A percentile compares a stretch with the other conserved stretches of the same genome.
These are phyloP conservation scores for Fusarium pseudoanthophilum DNA, from an alignment of 2,329 filamentous ascomycete genomes.

Conservation along the genomic window DNA sequence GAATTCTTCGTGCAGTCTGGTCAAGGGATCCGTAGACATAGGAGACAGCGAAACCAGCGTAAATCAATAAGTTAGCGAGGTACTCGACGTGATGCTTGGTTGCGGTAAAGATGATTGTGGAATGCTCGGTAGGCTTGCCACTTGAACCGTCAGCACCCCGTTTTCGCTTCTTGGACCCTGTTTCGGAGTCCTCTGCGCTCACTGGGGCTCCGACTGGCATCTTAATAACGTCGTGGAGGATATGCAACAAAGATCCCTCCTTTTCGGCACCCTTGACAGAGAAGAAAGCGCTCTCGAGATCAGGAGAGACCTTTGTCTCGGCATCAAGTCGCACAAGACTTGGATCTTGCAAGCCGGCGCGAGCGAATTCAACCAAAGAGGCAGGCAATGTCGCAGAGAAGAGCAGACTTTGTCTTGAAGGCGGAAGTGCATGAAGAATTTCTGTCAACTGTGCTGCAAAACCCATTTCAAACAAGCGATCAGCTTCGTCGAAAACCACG, in stretches of 20 bases:
- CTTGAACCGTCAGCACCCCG: conserved; percentile 63
- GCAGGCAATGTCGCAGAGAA: conserved; percentile 97
- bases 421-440: conserved; percentile 88
- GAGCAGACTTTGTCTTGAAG: conserved; percentile 86
- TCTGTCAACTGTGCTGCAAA: conserved; percentile 94
- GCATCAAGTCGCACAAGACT: conserved; percentile 90
- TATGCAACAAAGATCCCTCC: conserved; percentile 88
- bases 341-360: conserved; percentile 92
- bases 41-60: conserved; percentile 87
- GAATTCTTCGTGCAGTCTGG: conserved; percentile 89
- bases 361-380: conserved; percentile 93
- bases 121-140: conserved; percentile 83
- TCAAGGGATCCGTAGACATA: conserved; percentile 96
- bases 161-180: conserved; percentile 77
- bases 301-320: conserved; percentile 95
- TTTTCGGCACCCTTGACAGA: conserved; percentile 92
- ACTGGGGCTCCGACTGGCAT: conserved; percentile 78
- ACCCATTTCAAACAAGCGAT: conserved; percentile 98
- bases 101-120: conserved; percentile 93
- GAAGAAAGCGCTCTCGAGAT: conserved; percentile 96
- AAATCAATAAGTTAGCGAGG: conserved; percentile 79
- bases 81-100: conserved; percentile 99
- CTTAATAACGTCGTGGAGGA: conserved; percentile 91
- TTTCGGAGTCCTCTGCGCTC: conserved; percentile 57
- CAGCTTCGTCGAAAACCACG: conserved; percentile 97